Base-by-base conservation (phyloP, 805 yeast species). In the Yarrowia phangngaensis region DNA sequence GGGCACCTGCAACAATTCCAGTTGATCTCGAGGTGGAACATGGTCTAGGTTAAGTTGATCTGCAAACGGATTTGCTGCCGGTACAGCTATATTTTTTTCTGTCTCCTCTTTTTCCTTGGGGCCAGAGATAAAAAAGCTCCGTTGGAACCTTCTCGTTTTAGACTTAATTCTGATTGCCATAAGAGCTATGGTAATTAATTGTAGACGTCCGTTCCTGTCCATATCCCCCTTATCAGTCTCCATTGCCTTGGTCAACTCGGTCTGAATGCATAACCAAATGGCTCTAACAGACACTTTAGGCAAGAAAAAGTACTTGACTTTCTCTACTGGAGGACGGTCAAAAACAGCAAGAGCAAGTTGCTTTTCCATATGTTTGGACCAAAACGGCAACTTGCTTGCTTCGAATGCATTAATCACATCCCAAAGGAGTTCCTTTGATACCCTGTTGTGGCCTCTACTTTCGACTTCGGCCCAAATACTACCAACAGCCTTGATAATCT, bases 241-340 rank as follows among this genome's bases (percentile, higher is more conserved):
- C 35, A 29, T 41, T 5, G 35, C 35, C 12, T 20, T 41, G 3
- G 35, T 9, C 12, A 41, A 28, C 35, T 41, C 48, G 4, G 48
- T 30, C 35, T 41, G 48, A 23, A 41, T 41, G 16, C 35, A 41
- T 35, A 41, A n/a, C 48, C 48, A 41, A 11, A 41, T 29, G 8
- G 48, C 48, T 23, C 48, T 20, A 2, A 41, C 48, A 1, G 48
- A 41, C 2, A 30, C 35, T 11, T 41, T 41, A 4, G 35, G 34
- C 15, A 41, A 13, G 15, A 29, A 41, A 35, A 22, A 30, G 35
- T 41, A 41, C 48, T 41, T 35, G 13, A 41, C 35, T 17, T 30
- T 41, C 20, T 41, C 48, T 6, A 41, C 35, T 2, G 48, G 48
- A 4, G 48, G 35, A 12, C 48, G 35, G 6, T 4, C 0, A 3